A percentile compares a stretch with the other conserved stretches of the same genome.
Evolutionary conservation across 352 stramenopile species (phyloP).

Genomic region (Phytophthora pistaciae): DNA sequence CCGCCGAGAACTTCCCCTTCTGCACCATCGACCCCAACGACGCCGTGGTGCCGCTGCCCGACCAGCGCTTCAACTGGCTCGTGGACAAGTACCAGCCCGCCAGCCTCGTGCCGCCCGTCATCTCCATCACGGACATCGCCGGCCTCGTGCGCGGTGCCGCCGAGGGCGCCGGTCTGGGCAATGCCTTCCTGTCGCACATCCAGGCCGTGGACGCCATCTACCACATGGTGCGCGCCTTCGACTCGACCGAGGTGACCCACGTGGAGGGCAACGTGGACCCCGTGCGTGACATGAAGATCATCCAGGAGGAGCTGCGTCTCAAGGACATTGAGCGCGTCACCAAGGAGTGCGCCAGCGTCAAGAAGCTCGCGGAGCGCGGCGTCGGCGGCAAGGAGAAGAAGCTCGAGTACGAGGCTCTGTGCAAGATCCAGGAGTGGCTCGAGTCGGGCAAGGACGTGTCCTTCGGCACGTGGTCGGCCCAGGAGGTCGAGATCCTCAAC

Average conservation of each 20-base stretch:
- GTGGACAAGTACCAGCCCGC: conserved; percentile 96
- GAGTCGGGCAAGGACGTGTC: conserved; percentile 91
- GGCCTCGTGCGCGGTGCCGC: conserved; percentile 98
- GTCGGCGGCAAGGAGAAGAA: conserved; percentile 97
- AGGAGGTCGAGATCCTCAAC: conserved; percentile 94
- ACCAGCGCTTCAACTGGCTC: conserved; percentile 99
- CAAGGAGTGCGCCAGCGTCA: conserved; percentile 79
- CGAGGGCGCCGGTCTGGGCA: conserved; percentile 98
- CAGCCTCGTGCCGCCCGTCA: conserved; percentile 96
- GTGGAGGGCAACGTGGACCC: conserved; percentile 99
- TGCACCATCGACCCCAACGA: conserved; percentile 99
- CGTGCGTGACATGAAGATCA: conserved; percentile 99
- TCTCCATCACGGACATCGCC: conserved; percentile 99
- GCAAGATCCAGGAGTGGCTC: conserved; percentile 87
- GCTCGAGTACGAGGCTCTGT: conserved; percentile 90
- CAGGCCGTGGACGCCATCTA: conserved; percentile 98
- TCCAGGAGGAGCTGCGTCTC: conserved; percentile 97
- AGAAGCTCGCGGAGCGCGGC: conserved; percentile 90
- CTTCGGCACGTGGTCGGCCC: conserved; percentile 90
- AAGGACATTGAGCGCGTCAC: conserved; percentile 96
- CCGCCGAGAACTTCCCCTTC: conserved; percentile 95
- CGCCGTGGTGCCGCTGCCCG: conserved; percentile 95
- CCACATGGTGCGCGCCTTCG: conserved; percentile 98
- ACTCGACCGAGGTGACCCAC: conserved; percentile 98
- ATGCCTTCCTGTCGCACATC: conserved; percentile 99